A percentile compares a stretch with the other conserved stretches of the same genome.
Conservation (phyloP, 495 filamentous ascomycete genomes). For the Penicillium pancosmium region DNA sequence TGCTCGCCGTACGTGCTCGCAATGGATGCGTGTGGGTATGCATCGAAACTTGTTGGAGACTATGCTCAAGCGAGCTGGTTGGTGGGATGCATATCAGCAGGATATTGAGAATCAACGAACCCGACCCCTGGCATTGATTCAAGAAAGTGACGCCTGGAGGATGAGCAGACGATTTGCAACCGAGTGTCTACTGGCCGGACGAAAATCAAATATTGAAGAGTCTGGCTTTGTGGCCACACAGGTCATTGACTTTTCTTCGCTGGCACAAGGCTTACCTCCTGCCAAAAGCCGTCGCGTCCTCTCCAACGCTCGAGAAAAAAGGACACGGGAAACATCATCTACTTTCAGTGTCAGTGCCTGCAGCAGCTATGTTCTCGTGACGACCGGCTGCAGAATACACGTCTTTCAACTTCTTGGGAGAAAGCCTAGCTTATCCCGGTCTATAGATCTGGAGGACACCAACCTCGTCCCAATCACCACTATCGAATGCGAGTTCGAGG, state of each 20-base stretch:
- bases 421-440: conserved; percentile 14
- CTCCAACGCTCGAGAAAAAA: conserved; percentile 4
- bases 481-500: conserved; percentile 61
- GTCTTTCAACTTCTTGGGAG: conserved; percentile 56
- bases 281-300: conserved; percentile 14
- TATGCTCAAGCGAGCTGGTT: conserved; percentile 63
- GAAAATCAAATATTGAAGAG: conserved; percentile 47
- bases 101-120: conserved; percentile 33
- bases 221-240: conserved; percentile 46
- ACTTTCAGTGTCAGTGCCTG: conserved; percentile 62
- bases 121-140: conserved; percentile 16
- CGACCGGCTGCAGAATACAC: conserved; percentile 61
- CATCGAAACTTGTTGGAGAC: conserved; percentile 50
- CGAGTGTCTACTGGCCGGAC: conserved; percentile 60
- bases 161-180: conserved; percentile 63
- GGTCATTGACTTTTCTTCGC: conserved; percentile 37
- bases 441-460: conserved; percentile 19
- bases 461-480: conserved; percentile 50
- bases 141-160: conserved; percentile 51
- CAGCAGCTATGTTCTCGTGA: conserved; percentile 60
- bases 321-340: conserved; percentile 6
- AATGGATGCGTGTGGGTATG: conserved; percentile 69
- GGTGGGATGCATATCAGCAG: conserved; percentile 51
- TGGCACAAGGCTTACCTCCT: conserved; percentile 19
- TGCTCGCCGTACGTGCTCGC: conserved; percentile 64